phyloP scores from a whole-genome alignment of 768 basidiomycete genomes.

The Ephemerocybe angulata region DNA sequence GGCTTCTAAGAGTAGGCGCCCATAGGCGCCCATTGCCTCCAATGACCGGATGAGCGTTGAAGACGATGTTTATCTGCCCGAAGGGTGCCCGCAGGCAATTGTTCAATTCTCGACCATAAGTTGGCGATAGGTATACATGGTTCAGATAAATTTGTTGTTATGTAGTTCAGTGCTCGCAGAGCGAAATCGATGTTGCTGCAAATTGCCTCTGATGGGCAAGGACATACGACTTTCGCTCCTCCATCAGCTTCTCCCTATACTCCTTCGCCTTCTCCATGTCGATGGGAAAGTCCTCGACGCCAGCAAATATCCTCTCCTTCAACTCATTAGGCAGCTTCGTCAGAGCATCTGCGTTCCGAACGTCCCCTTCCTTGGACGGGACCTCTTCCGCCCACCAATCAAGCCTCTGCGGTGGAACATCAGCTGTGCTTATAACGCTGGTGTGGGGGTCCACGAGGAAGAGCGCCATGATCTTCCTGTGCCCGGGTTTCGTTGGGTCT shows the following conservation, averaged over 20 bases:
- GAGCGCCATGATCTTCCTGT: conserved; percentile 38
- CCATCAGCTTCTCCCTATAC: conserved; percentile 26
- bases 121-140: too few species aligned
- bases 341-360: background rate
- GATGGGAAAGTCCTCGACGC: conserved; percentile 25
- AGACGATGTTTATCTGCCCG: too few species aligned
- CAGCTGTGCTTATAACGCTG: conserved; percentile 21
- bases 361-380: background rate
- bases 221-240: conserved; percentile 26
- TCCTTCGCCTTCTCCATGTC: conserved; percentile 24
- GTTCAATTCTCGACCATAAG: too few species aligned
- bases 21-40: too few species aligned
- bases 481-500: conserved; percentile 33
- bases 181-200: background rate
- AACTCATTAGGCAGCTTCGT: conserved; percentile 24
- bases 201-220: conserved; percentile 8
- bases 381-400: conserved; percentile 26
- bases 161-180: background rate
- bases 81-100: too few species aligned
- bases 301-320: conserved; percentile 17
- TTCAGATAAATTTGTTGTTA: too few species aligned
- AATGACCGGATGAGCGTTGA: too few species aligned
- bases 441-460: conserved; percentile 34
- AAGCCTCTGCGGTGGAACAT: conserved; percentile 25
- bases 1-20: too few species aligned